Evolutionary conservation across 805 yeast genomes (phyloP), one percentile per base, ranked within the genome.

Genomic region (Pachysolen tannophilus): DNA sequence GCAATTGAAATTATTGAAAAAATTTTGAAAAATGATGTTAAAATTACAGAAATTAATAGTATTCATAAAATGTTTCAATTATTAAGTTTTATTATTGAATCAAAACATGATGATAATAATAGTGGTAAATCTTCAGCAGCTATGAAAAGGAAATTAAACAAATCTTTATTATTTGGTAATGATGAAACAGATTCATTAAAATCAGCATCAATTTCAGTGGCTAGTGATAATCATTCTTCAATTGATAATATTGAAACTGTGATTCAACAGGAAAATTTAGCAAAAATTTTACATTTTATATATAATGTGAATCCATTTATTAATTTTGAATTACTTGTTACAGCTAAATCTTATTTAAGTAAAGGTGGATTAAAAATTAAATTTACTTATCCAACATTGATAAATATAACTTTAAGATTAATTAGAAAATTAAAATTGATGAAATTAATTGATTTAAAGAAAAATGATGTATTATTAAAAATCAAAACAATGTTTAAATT

Each of bases 331-430:
- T 52, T 78, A 30, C 52, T 77, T 8, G 58, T 61, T 26, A 52
- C 50, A 2, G 63, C 75, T 5, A 65, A 65, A 38, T 66, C 64
- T 39, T 67, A 69, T 28, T 62, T 83, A 35, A 56, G 65, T 34
- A 67, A 68, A 24, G 80, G 80, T n/a, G 66, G 67, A 2, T 61
- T 56, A 23, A 75, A 77, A 43, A 68, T 77, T 28, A 68, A 68
- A 41, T 75, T 67, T 50, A 80, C 92, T 0, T 83, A 78, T 51
- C 94, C 95, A 4, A 72, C 95, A 1, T 58, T 90, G 28, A 72
- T 87, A 19, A 67, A 76, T 34, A 67, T 67, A 34, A 69, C 78
- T 15, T 63, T 86, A 46, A 70, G 67, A 48, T 56, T 82, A 17
- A 68, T 83, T 20, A 70, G 83, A 45, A 62, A 68, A 31, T 61